These are phyloP conservation scores for Cystobasidium tubakii DNA, from an alignment of 768 basidiomycete genomes.

Conservation along the genomic window DNA sequence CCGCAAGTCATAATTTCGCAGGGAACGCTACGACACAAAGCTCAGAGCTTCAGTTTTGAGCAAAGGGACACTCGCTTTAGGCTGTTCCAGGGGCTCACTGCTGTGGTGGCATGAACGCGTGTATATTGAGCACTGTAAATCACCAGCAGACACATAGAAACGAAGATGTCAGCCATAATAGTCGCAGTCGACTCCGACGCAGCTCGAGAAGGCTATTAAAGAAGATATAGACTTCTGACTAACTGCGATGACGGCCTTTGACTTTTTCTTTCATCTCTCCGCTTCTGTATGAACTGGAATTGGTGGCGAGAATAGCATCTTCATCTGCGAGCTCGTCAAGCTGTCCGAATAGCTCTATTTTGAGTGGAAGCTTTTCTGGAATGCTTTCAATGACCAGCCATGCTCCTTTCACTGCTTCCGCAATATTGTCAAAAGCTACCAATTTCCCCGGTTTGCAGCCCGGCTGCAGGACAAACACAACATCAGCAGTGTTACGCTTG, in stretches of 20 bases:
- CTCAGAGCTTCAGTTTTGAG: no score
- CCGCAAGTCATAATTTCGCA: slow-evolving; percentile 17
- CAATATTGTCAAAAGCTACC: slow-evolving; percentile 1
- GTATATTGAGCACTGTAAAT: slow-evolving; percentile 2
- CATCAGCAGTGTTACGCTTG: no score
- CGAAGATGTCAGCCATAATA: no score
- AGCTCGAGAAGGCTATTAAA: no score
- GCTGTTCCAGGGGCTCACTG: no score
- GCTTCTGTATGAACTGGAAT: slow-evolving; percentile 4
- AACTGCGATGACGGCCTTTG: not conserved
- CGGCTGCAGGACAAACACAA: not conserved
- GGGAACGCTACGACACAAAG: not conserved
- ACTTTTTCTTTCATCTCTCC: slow-evolving; percentile 9
- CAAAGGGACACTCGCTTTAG: no score
- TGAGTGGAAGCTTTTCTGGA: slow-evolving; percentile 1
- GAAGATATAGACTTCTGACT: no score
- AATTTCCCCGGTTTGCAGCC: not conserved
- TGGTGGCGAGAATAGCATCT: slow-evolving; percentile 5
- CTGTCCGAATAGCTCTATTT: slow-evolving; percentile 5
- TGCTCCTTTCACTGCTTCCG: slow-evolving; percentile 3
- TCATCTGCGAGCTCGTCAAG: not conserved
- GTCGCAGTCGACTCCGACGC: no score
- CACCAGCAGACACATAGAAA: not conserved
- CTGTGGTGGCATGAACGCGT: slow-evolving; percentile 5
- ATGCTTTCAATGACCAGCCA: slow-evolving; percentile 16